phyloP scores from a whole-genome alignment of 2,329 filamentous ascomycete genomes.

The Chrysoporthe puriensis region DNA sequence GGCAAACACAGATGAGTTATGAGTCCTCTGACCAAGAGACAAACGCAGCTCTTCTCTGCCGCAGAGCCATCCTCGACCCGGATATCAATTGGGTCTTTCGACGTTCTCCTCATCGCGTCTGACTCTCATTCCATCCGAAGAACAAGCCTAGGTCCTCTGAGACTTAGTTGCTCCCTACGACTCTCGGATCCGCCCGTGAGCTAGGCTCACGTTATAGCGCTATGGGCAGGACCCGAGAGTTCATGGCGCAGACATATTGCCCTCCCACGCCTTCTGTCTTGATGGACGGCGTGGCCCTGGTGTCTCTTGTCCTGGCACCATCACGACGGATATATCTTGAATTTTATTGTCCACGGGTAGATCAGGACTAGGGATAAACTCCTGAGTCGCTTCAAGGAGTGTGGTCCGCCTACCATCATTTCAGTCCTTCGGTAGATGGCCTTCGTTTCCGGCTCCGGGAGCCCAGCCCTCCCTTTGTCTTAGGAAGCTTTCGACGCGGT shows the following conservation, averaged over 20 bases:
- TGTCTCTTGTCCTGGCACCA: slow-evolving; percentile 2
- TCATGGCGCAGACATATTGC: neutral
- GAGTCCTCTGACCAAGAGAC: too few relatives aligned
- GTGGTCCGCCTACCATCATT: neutral
- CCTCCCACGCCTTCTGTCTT: neutral
- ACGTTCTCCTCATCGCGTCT: slow-evolving; percentile 35
- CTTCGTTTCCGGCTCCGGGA: slow-evolving; percentile 26
- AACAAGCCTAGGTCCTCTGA: slow-evolving; percentile 13
- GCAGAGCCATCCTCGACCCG: slow-evolving; percentile 30
- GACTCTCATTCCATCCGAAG: slow-evolving; percentile 39
- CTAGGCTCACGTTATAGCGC: neutral
- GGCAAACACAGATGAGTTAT: neutral
- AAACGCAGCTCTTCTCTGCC: neutral
- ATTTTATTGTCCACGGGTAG: too few relatives aligned
- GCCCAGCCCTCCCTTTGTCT: slow-evolving; percentile 64
- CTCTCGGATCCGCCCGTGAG: neutral
- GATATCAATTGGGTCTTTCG: slow-evolving; percentile 47
- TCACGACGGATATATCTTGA: neutral
- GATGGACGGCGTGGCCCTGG: slow-evolving; percentile 16
- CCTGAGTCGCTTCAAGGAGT: neutral
- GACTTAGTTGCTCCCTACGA: slow-evolving; percentile 18
- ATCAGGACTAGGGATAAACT: neutral
- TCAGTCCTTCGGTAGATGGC: slow-evolving; percentile 19
- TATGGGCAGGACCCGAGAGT: neutral
- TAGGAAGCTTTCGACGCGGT: slow-evolving; percentile 77